phyloP scores from a whole-genome alignment of 1,284 basidiomycete genomes.

The Cerioporus squamosus region DNA sequence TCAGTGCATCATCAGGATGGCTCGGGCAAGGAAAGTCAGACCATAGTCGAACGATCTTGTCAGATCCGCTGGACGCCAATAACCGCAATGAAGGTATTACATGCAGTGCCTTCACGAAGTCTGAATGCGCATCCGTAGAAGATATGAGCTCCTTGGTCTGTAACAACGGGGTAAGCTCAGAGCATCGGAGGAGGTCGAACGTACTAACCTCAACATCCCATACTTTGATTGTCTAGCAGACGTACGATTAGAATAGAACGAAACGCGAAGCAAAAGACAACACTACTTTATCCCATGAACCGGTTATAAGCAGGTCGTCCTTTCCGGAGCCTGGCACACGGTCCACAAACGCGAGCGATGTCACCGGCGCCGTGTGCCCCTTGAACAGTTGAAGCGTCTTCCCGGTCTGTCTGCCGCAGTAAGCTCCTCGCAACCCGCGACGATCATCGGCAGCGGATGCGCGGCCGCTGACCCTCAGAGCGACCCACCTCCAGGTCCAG shows the following conservation, averaged over 20 bases:
- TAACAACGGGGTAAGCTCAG: background rate
- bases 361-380: constrained; percentile 89
- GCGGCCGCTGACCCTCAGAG: too few species aligned
- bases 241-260: constrained; percentile 15
- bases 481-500: constrained; percentile 73
- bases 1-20: background rate
- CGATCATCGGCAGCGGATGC: background rate
- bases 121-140: constrained; percentile 77
- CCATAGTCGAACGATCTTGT: constrained; percentile 91
- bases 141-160: constrained; percentile 75
- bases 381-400: constrained; percentile 75
- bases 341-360: constrained; percentile 72
- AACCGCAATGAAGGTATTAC: constrained; percentile 68
- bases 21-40: constrained; percentile 35
- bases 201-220: constrained; percentile 76
- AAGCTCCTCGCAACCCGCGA: background rate
- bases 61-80: constrained; percentile 88
- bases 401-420: constrained; percentile 61
- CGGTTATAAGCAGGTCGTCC: constrained; percentile 70
- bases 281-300: constrained; percentile 87
- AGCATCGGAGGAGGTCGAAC: constrained; percentile 1
- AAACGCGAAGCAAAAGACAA: background rate
- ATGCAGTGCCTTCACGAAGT: constrained; percentile 86
- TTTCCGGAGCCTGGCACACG: constrained; percentile 39
- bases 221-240: constrained; percentile 70